These are phyloP conservation scores for Gossypium schwendimanii DNA, from an alignment of 441 rosid genomes.

Conservation along the genomic window DNA sequence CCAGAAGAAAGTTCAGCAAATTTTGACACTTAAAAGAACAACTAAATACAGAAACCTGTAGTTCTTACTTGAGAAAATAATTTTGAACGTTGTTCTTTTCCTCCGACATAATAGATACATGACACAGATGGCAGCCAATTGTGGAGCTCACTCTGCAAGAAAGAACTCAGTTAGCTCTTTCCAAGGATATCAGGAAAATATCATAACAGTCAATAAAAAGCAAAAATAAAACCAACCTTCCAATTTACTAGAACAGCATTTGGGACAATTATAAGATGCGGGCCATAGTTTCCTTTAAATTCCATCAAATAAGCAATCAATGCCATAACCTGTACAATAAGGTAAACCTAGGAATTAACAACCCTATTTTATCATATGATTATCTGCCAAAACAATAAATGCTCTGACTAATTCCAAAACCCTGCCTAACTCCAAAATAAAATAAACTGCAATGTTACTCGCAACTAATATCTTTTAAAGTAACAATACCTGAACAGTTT, in stretches of 20 bases:
- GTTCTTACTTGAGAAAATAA: conserved; percentile 83
- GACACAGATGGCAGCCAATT: conserved; percentile 97
- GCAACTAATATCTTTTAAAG: neutral
- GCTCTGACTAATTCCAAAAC: neutral
- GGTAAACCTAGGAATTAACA: conserved; percentile 8
- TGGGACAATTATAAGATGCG: conserved; percentile 99
- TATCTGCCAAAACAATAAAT: neutral
- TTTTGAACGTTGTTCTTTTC: conserved; percentile 89
- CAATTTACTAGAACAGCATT: conserved; percentile 98
- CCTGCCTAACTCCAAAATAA: neutral
- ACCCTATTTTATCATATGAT: neutral
- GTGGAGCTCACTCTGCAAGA: conserved; percentile 83
- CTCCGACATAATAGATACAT: conserved; percentile 94
- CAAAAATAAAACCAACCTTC: conserved; percentile 66
- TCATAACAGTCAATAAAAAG: neutral
- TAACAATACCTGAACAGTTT: conserved; percentile 86
- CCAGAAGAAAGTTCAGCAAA: conserved; percentile 18
- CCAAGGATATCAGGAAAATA: neutral
- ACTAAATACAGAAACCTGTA: neutral
- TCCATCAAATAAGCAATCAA: conserved; percentile 99
- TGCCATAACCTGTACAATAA: conserved; percentile 79
- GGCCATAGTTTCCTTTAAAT: conserved; percentile 98
- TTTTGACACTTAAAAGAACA: conserved; percentile 4
- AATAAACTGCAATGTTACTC: conserved; percentile 4
- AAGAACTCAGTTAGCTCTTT: conserved; percentile 18